Percentiles rank a stretch among this genome's conserved stretches.
These are phyloP conservation scores for Chlorella sp. DNA, from an alignment of 139 green algal genomes.

Conservation along the genomic window DNA sequence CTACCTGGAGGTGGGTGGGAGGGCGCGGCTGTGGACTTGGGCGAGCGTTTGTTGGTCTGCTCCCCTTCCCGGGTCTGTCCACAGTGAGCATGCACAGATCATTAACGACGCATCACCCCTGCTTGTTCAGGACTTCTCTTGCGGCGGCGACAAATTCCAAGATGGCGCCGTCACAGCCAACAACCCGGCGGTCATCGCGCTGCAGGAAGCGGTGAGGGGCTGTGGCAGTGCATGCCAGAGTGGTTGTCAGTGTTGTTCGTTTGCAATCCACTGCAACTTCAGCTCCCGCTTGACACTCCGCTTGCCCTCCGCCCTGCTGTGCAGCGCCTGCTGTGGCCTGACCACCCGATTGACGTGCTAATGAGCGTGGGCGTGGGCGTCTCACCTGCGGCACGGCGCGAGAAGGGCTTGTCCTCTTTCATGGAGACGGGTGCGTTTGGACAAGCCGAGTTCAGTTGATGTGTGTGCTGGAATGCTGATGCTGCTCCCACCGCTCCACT, in stretches of 20 bases:
- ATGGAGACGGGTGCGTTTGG: constrained; percentile 58
- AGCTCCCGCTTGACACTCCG: too few species aligned
- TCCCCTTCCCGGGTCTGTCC: too few species aligned
- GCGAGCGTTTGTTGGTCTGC: too few species aligned
- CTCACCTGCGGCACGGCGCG: constrained; percentile 51
- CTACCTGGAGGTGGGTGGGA: constrained; percentile 79
- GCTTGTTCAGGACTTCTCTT: constrained; percentile 63
- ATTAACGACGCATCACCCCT: constrained; percentile 86
- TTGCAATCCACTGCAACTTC: too few species aligned
- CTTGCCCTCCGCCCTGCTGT: too few species aligned
- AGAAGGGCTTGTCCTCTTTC: constrained; percentile 55
- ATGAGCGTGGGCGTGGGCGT: constrained; percentile 87
- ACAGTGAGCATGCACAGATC: too few species aligned
- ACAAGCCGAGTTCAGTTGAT: too few species aligned
- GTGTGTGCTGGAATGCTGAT: too few species aligned
- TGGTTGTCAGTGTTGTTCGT: too few species aligned
- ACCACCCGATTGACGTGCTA: constrained; percentile 73
- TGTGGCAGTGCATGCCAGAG: too few species aligned
- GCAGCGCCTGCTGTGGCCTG: constrained; percentile 81
- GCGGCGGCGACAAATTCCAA: constrained; percentile 86
- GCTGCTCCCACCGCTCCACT: too few species aligned
- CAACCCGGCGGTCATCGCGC: constrained; percentile 89
- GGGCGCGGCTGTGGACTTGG: neutral
- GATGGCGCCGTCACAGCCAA: constrained; percentile 94
- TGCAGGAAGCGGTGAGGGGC: constrained; percentile 80